phyloP scores from a whole-genome alignment of 2,329 filamentous ascomycete species.

The Blastomyces gilchristii region DNA sequence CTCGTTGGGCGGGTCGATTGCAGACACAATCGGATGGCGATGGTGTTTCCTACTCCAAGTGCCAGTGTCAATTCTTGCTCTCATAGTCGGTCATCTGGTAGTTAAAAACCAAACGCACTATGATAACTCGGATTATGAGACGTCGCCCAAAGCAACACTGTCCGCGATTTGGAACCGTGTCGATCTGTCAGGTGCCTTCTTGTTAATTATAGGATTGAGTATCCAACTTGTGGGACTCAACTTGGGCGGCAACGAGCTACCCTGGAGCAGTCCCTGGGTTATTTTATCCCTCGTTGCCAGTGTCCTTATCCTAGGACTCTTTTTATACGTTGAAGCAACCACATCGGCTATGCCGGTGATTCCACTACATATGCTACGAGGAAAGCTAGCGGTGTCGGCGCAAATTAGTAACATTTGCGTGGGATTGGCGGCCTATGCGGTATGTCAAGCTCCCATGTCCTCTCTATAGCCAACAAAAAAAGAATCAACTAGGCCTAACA shows the following conservation, averaged over 20 bases:
- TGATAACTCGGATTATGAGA: background rate
- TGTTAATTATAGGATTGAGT: constrained; percentile 50
- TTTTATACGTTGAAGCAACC: constrained; percentile 32
- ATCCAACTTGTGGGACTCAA: constrained; percentile 41
- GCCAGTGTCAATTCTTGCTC: constrained; percentile 47
- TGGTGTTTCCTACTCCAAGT: constrained; percentile 52
- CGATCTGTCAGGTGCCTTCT: constrained; percentile 47
- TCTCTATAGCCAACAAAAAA: background rate
- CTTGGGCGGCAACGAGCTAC: constrained; percentile 38
- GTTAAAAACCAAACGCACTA: constrained; percentile 35
- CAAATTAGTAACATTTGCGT: constrained; percentile 52
- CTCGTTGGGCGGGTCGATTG: constrained; percentile 36
- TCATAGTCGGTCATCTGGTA: constrained; percentile 45
- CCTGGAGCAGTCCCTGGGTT: constrained; percentile 36
- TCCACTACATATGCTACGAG: constrained; percentile 44
- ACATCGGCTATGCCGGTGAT: constrained; percentile 38
- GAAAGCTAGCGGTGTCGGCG: constrained; percentile 44
- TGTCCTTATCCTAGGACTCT: constrained; percentile 28
- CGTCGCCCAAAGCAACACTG: constrained; percentile 21
- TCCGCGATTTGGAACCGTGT: constrained; percentile 44
- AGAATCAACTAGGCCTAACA: background rate
- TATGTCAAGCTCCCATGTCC: constrained; percentile 20
- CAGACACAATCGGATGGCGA: constrained; percentile 38
- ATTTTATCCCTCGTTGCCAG: constrained; percentile 31
- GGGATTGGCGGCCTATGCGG: constrained; percentile 53